phyloP scores from a whole-genome alignment of 495 filamentous ascomycete species.

The Bacidia rubella region DNA sequence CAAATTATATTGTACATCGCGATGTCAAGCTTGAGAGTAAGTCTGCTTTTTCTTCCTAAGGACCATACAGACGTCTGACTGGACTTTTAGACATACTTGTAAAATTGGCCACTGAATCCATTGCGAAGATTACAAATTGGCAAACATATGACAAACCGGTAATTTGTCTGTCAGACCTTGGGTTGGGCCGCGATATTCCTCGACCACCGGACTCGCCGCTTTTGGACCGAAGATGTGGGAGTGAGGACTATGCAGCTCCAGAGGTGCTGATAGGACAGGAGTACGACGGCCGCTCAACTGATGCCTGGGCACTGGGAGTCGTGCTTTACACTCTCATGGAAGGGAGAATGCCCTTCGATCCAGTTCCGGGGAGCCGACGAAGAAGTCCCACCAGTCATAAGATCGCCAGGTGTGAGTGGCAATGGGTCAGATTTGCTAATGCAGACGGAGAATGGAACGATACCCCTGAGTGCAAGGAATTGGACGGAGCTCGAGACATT shows the following conservation, averaged over 20 bases:
- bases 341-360: constrained; percentile 82
- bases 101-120: constrained; percentile 49
- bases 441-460: constrained; percentile 64
- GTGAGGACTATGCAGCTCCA: constrained; percentile 92
- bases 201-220: constrained; percentile 54
- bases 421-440: constrained; percentile 72
- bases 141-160: constrained; percentile 62
- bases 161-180: constrained; percentile 81
- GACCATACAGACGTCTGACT: constrained; percentile 8
- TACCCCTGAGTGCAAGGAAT: constrained; percentile 39
- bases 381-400: constrained; percentile 67
- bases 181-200: constrained; percentile 72
- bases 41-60: constrained; percentile 18
- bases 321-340: constrained; percentile 89
- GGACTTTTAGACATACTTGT: constrained; percentile 66
- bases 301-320: constrained; percentile 92
- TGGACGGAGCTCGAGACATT: constrained; percentile 61
- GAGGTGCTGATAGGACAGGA: constrained; percentile 91
- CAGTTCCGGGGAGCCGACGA: constrained; percentile 57
- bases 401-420: constrained; percentile 91
- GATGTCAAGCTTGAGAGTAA: constrained; percentile 97
- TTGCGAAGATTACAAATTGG: constrained; percentile 46
- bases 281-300: constrained; percentile 84
- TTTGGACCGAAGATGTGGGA: constrained; percentile 81
- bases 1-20: constrained; percentile 75